Percentiles rank a stretch among this genome's conserved stretches.
Evolutionary conservation across 1,284 basidiomycete species (phyloP).

Genomic region (Cystobasidiaceae sp.): DNA sequence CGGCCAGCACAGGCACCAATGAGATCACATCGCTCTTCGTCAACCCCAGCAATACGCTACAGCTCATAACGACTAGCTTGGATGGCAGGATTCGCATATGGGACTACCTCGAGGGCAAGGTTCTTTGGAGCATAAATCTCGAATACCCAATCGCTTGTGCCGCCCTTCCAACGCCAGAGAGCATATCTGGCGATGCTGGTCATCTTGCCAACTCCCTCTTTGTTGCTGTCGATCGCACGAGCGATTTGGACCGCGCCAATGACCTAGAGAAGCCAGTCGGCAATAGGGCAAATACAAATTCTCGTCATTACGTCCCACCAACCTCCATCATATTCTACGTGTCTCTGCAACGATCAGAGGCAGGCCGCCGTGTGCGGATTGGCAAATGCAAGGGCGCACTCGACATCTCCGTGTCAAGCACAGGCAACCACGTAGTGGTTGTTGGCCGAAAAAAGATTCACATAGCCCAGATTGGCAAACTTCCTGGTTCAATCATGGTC

Average conservation of each 20-base stretch:
- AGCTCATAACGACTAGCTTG: slow-evolving; percentile 77
- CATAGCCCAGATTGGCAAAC: slow-evolving; percentile 58
- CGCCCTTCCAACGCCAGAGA: slow-evolving; percentile 6
- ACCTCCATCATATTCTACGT: slow-evolving; percentile 11
- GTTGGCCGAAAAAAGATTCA: slow-evolving; percentile 76
- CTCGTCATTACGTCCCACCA: slow-evolving; percentile 42
- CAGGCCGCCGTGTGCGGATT: neutral
- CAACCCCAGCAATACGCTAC: slow-evolving; percentile 80
- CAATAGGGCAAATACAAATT: neutral
- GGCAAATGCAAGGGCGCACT: slow-evolving; percentile 18
- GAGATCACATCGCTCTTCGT: slow-evolving; percentile 66
- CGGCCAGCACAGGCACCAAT: slow-evolving; percentile 47
- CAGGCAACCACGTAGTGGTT: slow-evolving; percentile 69
- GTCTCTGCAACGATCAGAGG: slow-evolving; percentile 1
- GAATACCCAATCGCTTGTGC: slow-evolving; percentile 68
- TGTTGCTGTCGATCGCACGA: neutral
- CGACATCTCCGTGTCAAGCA: slow-evolving; percentile 10
- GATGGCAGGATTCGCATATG: slow-evolving; percentile 82
- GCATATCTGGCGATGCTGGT: neutral
- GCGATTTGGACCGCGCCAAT: neutral
- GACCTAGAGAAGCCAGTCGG: neutral
- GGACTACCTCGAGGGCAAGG: slow-evolving; percentile 83
- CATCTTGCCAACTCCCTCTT: slow-evolving; percentile 6
- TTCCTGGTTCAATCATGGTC: slow-evolving; percentile 60
- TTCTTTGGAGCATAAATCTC: slow-evolving; percentile 68